Base-by-base conservation (phyloP, 768 basidiomycete genomes). In the Tulasnella sp. region DNA sequence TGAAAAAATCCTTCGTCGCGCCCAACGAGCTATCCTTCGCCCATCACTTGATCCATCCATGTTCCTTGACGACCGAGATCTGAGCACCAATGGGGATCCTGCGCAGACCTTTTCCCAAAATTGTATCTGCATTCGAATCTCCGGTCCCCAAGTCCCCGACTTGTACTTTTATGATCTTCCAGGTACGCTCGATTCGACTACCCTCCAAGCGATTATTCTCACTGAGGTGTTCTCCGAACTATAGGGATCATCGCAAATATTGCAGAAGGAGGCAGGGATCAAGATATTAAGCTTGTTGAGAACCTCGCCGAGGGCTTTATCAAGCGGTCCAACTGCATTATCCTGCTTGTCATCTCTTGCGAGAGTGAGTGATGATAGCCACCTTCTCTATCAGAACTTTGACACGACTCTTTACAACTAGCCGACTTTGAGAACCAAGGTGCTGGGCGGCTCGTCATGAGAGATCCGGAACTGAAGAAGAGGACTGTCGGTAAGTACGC, bases 341-440 rank as follows among this genome's bases (percentile, higher is more conserved):
- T 63, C 30, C 60, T 63, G 9, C 50, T 63, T 9, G 59, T 56
- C 2, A 56, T 63, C 30, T 51, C 61, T 3, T 62, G 61, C 38
- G 61, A 60, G 19, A 60, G 58, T 60, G 7, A 53, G 49, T 24
- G 32, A 5, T 10, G 2, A 21, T 30, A 51, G 54, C 26, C 26
- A 2, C 26, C 4, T n/a, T n/a, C n/a, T 8, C 1, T 21, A n/a
- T 27, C 23, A 53, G 17, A 23, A 3, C n/a, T 38, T 53, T 38
- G 11, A 45, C n/a, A 48, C 1, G 11, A 10, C 34, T 19, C 30
- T 19, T 23, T 29, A 11, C 24, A 27, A 5, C n/a, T 38, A 88
- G 87, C 85, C 54, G 86, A 89, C 63, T 86, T 85, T 19, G 84
- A 88, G 64, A 89, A 86, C 44, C 86, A 89, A 67, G 83, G 82